Evolutionary conservation across 208 protist genomes (phyloP), one percentile per base, ranked within the genome.

Genomic region (Acanthamoeba healyi): DNA sequence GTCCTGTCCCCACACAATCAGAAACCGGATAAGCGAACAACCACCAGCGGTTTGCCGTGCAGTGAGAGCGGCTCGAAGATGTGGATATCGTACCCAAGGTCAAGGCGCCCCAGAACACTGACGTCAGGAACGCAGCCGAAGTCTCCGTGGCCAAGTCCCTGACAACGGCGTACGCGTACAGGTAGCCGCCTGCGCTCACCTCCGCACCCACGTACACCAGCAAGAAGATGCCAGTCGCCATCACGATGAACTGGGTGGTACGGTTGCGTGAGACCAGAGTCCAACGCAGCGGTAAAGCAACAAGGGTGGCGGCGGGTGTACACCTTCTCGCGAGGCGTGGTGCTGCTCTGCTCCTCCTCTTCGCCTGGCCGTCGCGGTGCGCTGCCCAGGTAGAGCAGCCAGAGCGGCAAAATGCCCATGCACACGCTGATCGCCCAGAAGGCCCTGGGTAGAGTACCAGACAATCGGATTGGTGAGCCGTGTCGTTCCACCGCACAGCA

Each of bases 141-240:
- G 89, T 94, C 38, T 42, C 36, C 2, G 32, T 67, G 22, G 89
- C 74, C 67, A 94, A 29, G 10, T 94, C 44, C 63, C 22, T 10
- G n/a, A 72, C 12, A 4, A 94, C 89, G 24, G 89, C 89, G 38
- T 82, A 94, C 22, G 89, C 32, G 63, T 94, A 94, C 34, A 94
- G 10, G 36, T 87, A 94, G 29, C 89, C 89, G 24, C 89, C 89
- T 0, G 89, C 89, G 24, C 63, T 81, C 5, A 94, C 89, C 49
- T 94, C 89, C 3, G 89, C 89, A 29, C 89, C 89, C 34, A 94
- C 89, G 74, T 94, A 94, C 2, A 94, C 32, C 29, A 81, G 51
- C n/a, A 94, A 32, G 63, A 74, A 94, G 24, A 94, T 32, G 34
- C 49, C 58, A 5, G 42, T 40, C 14, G 36, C 46, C 26, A 61